Percentiles rank a stretch among this genome's conserved stretches.
Conservation (phyloP, 805 yeast species). For the Ogataea dorogensis region DNA sequence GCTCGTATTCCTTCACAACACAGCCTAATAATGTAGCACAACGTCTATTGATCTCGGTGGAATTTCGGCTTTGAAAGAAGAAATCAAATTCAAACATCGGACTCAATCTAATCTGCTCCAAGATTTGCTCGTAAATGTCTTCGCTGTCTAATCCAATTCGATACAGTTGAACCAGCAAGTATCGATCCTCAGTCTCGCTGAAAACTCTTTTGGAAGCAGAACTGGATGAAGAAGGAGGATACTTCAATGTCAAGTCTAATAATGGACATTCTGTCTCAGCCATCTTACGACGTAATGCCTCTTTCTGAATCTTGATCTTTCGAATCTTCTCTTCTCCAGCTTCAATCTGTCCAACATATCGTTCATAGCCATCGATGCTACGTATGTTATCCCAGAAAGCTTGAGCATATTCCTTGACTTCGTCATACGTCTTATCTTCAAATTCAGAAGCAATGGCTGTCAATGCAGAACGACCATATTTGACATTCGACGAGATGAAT, state of each 20-base stretch:
- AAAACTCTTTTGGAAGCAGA: conserved; percentile 49
- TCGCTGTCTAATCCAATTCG: conserved; percentile 77
- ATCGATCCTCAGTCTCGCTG: conserved; percentile 89
- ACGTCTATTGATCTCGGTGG: conserved; percentile 77
- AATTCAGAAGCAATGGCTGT: conserved; percentile 72
- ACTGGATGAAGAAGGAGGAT: conserved; percentile 62
- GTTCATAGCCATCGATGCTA: conserved; percentile 86
- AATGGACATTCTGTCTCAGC: conserved; percentile 66
- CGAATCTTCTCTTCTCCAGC: conserved; percentile 83
- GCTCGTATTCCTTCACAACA: conserved; percentile 67
- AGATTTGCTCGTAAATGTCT: conserved; percentile 74
- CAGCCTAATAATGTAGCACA: conserved; percentile 75
- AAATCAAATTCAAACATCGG: conserved; percentile 85
- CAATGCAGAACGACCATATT: conserved; percentile 77
- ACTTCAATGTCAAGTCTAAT: conserved; percentile 68
- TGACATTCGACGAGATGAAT: conserved; percentile 69
- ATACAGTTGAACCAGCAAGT: conserved; percentile 74
- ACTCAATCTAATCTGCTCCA: conserved; percentile 69
- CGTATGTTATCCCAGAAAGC: conserved; percentile 79
- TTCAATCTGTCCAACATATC: conserved; percentile 76
- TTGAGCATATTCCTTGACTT: conserved; percentile 71
- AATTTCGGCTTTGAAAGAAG: conserved; percentile 76
- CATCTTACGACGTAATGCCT: conserved; percentile 72
- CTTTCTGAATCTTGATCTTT: conserved; percentile 67
- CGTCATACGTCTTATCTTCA: conserved; percentile 77